A percentile compares a stretch with the other conserved stretches of the same genome.
Evolutionary conservation across 805 yeast species (phyloP).

Genomic region (Saccharomycopsis babjevae): DNA sequence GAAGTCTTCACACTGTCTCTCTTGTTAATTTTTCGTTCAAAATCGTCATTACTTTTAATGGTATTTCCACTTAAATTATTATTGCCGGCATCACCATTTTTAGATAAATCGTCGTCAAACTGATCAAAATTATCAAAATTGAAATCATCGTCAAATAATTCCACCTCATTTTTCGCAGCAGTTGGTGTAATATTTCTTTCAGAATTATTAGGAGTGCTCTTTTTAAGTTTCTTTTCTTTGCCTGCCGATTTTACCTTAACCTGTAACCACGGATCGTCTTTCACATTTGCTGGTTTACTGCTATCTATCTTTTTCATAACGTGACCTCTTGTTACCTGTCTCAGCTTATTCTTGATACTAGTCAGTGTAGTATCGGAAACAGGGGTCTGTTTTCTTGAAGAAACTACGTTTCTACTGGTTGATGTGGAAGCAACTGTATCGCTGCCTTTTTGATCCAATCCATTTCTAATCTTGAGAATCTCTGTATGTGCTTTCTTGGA

Average conservation of each 20-base stretch:
- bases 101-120: conserved; percentile 15
- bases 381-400: background rate
- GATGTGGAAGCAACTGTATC: background rate
- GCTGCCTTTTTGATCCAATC: background rate
- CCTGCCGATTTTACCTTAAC: background rate
- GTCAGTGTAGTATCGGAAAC: background rate
- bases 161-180: background rate
- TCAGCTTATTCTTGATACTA: background rate
- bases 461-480: conserved; percentile 4
- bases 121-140: conserved; percentile 18
- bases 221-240: background rate
- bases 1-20: background rate
- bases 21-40: background rate
- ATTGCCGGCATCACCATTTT: background rate
- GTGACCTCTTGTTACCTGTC: too few species aligned
- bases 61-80: background rate
- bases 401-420: background rate
- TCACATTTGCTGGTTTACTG: background rate
- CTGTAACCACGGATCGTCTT: conserved; percentile 1
- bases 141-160: conserved; percentile 10
- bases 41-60: background rate
- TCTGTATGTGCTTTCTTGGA: conserved; percentile 9
- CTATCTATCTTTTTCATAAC: background rate
- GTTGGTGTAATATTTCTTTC: background rate
- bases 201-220: background rate